These are phyloP conservation scores for Aspergillus pseudoterreus DNA, from an alignment of 2,329 filamentous ascomycete species.

Conservation along the genomic window DNA sequence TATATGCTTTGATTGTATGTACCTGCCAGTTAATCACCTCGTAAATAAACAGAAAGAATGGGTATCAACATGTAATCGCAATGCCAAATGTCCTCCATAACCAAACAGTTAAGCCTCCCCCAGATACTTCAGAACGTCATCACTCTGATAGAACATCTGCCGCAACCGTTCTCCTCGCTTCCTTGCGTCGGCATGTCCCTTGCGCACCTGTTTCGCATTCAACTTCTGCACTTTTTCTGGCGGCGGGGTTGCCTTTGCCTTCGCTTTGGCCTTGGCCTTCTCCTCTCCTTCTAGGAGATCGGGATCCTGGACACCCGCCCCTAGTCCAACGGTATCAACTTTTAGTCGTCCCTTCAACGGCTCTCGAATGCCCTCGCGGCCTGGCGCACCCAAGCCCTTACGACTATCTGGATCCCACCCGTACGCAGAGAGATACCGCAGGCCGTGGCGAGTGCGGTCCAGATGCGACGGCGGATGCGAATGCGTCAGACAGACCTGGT, in stretches of 20 bases:
- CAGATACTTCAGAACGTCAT: constrained; percentile 74
- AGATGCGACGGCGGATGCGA: constrained; percentile 57
- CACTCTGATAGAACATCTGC: constrained; percentile 67
- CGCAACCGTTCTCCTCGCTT: constrained; percentile 62
- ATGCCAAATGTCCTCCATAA: not conserved
- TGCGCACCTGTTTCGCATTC: constrained; percentile 68
- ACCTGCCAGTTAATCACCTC: not conserved
- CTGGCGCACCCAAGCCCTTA: constrained; percentile 65
- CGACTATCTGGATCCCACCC: constrained; percentile 62
- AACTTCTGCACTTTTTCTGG: constrained; percentile 49
- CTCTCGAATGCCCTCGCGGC: constrained; percentile 66
- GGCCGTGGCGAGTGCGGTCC: constrained; percentile 53
- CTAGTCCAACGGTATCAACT: constrained; percentile 70
- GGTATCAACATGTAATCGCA: not conserved
- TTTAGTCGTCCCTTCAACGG: constrained; percentile 73
- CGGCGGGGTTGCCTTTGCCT: constrained; percentile 30
- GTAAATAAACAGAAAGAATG: too few relatives aligned
- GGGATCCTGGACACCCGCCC: constrained; percentile 39
- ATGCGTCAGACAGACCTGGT: constrained; percentile 56
- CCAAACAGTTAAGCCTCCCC: constrained; percentile 28
- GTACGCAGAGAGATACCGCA: constrained; percentile 54
- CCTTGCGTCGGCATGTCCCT: constrained; percentile 59
- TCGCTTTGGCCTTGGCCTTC: constrained; percentile 15
- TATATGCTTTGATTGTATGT: constrained; percentile 7
- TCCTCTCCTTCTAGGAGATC: constrained; percentile 18